A percentile compares a stretch with the other conserved stretches of the same genome.
phyloP scores from a whole-genome alignment of 2,329 filamentous ascomycete genomes.

The Pseudopithomyces maydicus region DNA sequence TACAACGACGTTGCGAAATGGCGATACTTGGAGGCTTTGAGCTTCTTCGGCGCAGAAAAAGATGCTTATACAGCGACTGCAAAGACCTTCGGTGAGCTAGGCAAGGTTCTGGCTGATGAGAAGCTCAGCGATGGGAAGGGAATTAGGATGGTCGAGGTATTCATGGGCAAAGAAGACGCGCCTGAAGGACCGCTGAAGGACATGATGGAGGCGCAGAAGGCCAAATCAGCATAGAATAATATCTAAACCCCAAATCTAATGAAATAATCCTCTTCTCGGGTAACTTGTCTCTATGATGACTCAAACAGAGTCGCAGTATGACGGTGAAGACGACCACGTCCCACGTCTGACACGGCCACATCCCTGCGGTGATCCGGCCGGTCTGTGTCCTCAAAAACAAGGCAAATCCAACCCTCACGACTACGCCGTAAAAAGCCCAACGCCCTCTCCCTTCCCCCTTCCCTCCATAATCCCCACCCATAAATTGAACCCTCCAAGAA shows the following conservation, averaged over 20 bases:
- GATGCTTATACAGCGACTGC: conserved; percentile 31
- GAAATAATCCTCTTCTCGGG: too few relatives aligned
- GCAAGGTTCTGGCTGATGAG: conserved; percentile 44
- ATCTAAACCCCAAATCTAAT: not conserved
- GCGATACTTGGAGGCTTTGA: conserved; percentile 22
- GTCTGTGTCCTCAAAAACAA: conserved; percentile 1
- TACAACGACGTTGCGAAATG: conserved; percentile 31
- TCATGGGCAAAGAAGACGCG: conserved; percentile 38
- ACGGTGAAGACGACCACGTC: not conserved
- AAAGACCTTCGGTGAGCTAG: conserved; percentile 54
- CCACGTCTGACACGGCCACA: not conserved
- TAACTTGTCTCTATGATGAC: too few relatives aligned
- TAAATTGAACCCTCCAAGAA: not conserved
- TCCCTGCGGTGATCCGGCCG: conserved; percentile 2
- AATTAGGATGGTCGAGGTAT: conserved; percentile 50
- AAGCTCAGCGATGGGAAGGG: conserved; percentile 46
- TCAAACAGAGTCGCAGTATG: not conserved
- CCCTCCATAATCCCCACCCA: not conserved
- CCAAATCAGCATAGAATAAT: not conserved
- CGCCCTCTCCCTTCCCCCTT: not conserved
- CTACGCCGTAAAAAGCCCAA: not conserved
- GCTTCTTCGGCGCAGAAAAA: conserved; percentile 23
- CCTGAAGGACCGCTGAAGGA: conserved; percentile 14
- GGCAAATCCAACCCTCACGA: not conserved
- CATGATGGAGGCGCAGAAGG: conserved; percentile 1